A percentile compares a stretch with the other conserved stretches of the same genome.
These are phyloP conservation scores for Blastocystis sp. DNA, from an alignment of 352 stramenopile species.

Conservation along the genomic window DNA sequence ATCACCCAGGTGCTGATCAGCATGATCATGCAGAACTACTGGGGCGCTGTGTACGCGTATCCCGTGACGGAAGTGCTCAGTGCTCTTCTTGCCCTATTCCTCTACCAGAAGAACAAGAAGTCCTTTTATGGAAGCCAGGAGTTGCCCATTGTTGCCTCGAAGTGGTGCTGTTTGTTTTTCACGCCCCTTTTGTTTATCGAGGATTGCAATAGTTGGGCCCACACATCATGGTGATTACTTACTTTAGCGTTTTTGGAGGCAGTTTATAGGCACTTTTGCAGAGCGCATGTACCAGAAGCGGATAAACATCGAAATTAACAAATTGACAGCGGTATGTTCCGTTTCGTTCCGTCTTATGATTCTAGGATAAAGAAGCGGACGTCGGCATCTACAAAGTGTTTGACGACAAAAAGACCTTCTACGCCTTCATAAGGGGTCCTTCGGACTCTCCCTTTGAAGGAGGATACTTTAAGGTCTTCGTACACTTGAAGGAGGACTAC, in stretches of 20 bases:
- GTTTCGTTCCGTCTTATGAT: not conserved
- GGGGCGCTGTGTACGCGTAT: slow-evolving; percentile 68
- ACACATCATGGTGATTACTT: not conserved
- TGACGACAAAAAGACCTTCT: slow-evolving; percentile 4
- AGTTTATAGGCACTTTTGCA: not conserved
- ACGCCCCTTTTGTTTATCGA: not conserved
- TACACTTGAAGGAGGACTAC: slow-evolving; percentile 80
- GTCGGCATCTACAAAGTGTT: slow-evolving; percentile 34
- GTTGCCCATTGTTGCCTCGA: not conserved
- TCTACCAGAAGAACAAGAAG: slow-evolving; percentile 44
- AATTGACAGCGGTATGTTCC: not conserved
- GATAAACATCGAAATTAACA: slow-evolving; percentile 22
- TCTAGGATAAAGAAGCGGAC: slow-evolving; percentile 12
- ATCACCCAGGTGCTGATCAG: slow-evolving; percentile 23
- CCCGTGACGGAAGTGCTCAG: slow-evolving; percentile 46
- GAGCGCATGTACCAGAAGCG: not conserved
- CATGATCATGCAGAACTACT: slow-evolving; percentile 48
- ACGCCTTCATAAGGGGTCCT: slow-evolving; percentile 78
- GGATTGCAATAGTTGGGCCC: not conserved
- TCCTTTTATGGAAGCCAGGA: slow-evolving; percentile 19
- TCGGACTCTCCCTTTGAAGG: slow-evolving; percentile 80
- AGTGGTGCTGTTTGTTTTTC: not conserved
- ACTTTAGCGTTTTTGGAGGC: not conserved
- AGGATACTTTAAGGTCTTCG: slow-evolving; percentile 81
- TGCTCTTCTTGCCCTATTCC: slow-evolving; percentile 18